Conservation (phyloP, 2,329 filamentous ascomycete species). For the Sarocladium strictum region DNA sequence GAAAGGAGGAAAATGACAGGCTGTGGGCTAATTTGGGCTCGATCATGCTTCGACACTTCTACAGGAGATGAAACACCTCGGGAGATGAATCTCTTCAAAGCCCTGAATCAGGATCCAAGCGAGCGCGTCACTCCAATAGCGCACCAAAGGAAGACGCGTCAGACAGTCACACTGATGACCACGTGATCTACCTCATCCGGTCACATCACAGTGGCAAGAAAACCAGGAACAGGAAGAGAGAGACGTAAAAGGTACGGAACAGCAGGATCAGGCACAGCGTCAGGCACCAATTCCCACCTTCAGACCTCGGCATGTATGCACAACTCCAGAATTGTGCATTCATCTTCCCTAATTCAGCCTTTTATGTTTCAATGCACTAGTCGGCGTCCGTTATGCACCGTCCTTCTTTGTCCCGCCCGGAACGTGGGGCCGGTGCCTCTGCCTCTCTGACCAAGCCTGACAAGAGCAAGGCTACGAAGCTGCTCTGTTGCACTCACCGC, state of each 20-base stretch:
- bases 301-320: background rate
- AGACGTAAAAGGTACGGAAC: background rate
- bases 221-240: background rate
- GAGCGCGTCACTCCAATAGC: background rate
- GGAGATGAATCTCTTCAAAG: background rate
- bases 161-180: background rate
- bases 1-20: background rate
- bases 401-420: background rate
- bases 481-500: background rate
- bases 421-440: conserved; percentile 3
- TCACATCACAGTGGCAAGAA: background rate
- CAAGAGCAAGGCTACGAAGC: background rate
- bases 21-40: background rate
- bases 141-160: background rate
- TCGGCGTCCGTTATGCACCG: background rate
- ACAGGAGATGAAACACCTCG: background rate
- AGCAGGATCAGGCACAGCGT: conserved; percentile 5
- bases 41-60: conserved; percentile 8
- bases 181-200: background rate
- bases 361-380: background rate
- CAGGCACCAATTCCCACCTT: conserved; percentile 7
- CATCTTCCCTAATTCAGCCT: background rate
- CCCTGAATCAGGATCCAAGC: background rate
- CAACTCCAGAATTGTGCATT: background rate
- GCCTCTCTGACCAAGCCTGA: background rate